Evolutionary conservation across 148 eudicot species (phyloP), one percentile per base, ranked within the genome.

Genomic region (Rhododendron henanense): DNA sequence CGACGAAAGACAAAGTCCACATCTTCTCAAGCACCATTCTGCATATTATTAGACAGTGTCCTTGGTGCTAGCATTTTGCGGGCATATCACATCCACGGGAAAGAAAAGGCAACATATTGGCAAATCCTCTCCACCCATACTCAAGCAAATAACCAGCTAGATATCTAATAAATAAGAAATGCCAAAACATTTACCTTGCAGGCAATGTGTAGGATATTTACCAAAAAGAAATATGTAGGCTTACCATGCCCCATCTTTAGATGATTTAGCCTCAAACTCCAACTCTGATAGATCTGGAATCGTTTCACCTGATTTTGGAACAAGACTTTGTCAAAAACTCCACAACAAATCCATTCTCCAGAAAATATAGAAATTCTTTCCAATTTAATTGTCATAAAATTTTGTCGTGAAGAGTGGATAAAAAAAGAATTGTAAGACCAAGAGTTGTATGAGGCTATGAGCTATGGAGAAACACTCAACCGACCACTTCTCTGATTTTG

Each of bases 261-360:
- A 87, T 85, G 98, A 95, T 84, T 87, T 93, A 61, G 98, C 98
- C 89, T 95, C 98, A 84, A 94, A 95, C 86, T 94, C 93, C 88
- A 94, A 85, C 81, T 89, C 88, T 78, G 93, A 92, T 35, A 90
- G 84, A 87, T 90, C 95, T 65, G 85, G 90, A 69, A 73, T 81
- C 85, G 92, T 90, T 85, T 87, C 92, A 44, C 92, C 93, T 87
- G 88, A 90, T 90, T 89, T 78, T 67, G 74, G 80, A 76, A 59
- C 35, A 39, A 53, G 16, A 23, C n/a, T 23, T 41, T 18, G 83
- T 78, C 85, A 88, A 85, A 59, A 78, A 78, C 2, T 55, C 21
- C 21, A 1, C 35, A 35, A 47, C 67, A 73, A 84, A 33, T 23
- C 18, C 78, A 44, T 31, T 84, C 9, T 28, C 39, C 31, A 50